Evolutionary conservation across 1,284 basidiomycete species (phyloP).

Genomic region (Pisolithus thermaeus): DNA sequence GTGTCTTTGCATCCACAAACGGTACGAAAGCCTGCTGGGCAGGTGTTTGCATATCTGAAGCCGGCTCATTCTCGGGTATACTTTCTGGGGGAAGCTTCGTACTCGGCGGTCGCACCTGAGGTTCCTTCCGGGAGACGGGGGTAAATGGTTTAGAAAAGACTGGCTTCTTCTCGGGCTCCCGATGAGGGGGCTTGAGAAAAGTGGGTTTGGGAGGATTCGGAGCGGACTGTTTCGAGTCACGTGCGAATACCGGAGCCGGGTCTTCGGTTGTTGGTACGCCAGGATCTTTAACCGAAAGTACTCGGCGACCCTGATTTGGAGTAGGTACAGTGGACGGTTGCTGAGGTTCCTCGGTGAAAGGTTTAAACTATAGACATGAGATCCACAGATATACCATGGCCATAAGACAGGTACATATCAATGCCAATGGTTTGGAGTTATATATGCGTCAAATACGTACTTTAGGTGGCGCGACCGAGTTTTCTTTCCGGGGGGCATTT

Average conservation of each 20-base stretch:
- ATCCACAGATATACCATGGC: not conserved
- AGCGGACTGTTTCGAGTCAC: constrained; percentile 15
- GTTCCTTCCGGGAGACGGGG: constrained; percentile 41
- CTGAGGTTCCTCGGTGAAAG: constrained; percentile 40
- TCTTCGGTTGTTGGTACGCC: not conserved
- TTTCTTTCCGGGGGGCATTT: constrained; percentile 42
- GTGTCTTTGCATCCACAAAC: constrained; percentile 48
- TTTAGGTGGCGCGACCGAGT: constrained; percentile 43
- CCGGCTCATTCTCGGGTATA: constrained; percentile 16
- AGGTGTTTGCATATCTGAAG: constrained; percentile 12
- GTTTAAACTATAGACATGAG: constrained; percentile 36
- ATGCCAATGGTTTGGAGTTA: constrained; percentile 1
- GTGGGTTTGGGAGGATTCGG: constrained; percentile 22
- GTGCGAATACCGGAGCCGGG: not conserved
- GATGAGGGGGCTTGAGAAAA: constrained; percentile 25
- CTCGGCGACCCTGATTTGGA: constrained; percentile 31
- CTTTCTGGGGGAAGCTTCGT: constrained; percentile 17
- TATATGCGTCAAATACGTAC: constrained; percentile 24
- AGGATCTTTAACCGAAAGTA: constrained; percentile 33
- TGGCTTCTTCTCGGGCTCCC: constrained; percentile 29
- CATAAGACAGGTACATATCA: constrained; percentile 1
- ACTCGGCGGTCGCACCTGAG: constrained; percentile 23
- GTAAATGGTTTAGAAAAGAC: constrained; percentile 60
- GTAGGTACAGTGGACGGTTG: constrained; percentile 19
- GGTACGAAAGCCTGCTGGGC: constrained; percentile 39